Percentiles rank a stretch among this genome's conserved stretches.
Conservation (phyloP, 1,284 basidiomycete species). For the Marasmius sp. region DNA sequence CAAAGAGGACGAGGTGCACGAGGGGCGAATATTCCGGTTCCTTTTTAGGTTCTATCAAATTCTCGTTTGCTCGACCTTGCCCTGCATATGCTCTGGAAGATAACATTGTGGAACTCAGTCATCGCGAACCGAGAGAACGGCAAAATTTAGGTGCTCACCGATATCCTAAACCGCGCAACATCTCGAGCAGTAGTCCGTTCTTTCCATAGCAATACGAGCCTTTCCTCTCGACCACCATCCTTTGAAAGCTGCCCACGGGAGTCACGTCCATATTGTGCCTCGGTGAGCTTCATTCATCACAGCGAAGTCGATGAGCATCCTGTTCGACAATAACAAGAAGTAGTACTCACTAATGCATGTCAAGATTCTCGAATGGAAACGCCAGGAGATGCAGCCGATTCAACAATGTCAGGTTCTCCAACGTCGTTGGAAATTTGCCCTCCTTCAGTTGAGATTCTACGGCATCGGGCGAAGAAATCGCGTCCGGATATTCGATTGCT, state of each 20-base stretch:
- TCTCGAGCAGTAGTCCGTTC: slow-evolving; percentile 33
- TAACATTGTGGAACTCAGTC: not conserved
- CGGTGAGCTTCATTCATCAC: slow-evolving; percentile 21
- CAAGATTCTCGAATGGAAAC: slow-evolving; percentile 36
- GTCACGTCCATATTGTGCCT: slow-evolving; percentile 32
- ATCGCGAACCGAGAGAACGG: too few species aligned
- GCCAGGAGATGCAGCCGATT: slow-evolving; percentile 23
- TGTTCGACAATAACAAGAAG: not conserved
- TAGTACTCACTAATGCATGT: slow-evolving; percentile 37
- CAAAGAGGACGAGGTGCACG: slow-evolving; percentile 35
- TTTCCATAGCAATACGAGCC: slow-evolving; percentile 40
- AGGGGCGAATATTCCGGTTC: slow-evolving; percentile 19
- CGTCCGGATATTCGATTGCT: not conserved
- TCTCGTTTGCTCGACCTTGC: slow-evolving; percentile 28
- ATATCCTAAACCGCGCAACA: slow-evolving; percentile 38
- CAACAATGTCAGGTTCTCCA: slow-evolving; percentile 27
- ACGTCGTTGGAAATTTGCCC: slow-evolving; percentile 12
- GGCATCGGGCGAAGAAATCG: not conserved
- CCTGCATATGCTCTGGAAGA: slow-evolving; percentile 27
- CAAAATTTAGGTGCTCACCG: slow-evolving; percentile 19
- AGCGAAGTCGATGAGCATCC: not conserved
- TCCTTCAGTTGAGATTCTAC: slow-evolving; percentile 16
- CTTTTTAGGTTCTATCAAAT: not conserved
- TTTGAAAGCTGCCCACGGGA: slow-evolving; percentile 26
- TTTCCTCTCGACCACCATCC: slow-evolving; percentile 26